These are phyloP conservation scores for Globisporangium radiosum DNA, from an alignment of 352 stramenopile species.

Conservation along the genomic window DNA sequence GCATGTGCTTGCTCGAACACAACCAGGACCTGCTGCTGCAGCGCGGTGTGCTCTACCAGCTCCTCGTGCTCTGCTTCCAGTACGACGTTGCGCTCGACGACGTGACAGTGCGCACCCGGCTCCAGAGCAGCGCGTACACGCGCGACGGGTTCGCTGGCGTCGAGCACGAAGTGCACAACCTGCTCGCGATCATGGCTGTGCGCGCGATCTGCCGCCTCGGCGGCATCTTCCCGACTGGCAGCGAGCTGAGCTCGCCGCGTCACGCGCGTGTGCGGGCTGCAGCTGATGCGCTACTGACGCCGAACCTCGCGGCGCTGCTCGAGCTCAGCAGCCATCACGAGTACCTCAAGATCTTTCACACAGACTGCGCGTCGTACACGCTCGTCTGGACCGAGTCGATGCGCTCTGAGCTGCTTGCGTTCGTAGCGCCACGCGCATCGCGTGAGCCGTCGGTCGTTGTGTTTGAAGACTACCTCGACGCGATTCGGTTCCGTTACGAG, in stretches of 20 bases:
- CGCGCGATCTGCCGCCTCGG: constrained; percentile 61
- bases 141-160: constrained; percentile 39
- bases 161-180: constrained; percentile 52
- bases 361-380: constrained; percentile 73
- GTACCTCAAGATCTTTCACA: constrained; percentile 78
- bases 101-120: constrained; percentile 24
- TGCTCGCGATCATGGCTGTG: constrained; percentile 65
- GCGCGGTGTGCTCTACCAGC: constrained; percentile 59
- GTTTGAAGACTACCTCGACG: constrained; percentile 40
- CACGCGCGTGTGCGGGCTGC: constrained; percentile 39
- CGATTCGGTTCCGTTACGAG: constrained; percentile 63
- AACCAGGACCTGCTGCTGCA: constrained; percentile 54
- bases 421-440: constrained; percentile 34
- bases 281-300: constrained; percentile 57
- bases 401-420: constrained; percentile 52
- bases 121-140: constrained; percentile 30
- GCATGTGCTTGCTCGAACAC: constrained; percentile 44
- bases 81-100: constrained; percentile 67
- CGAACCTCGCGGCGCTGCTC: constrained; percentile 60
- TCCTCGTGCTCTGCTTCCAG: constrained; percentile 56
- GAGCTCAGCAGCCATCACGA: constrained; percentile 65
- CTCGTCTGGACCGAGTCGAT: constrained; percentile 79
- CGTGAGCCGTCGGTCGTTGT: constrained; percentile 26
- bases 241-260: constrained; percentile 34
- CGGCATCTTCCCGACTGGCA: constrained; percentile 48